A percentile compares a stretch with the other conserved stretches of the same genome.
These are phyloP conservation scores for Talaromyces sp. DNA, from an alignment of 2,329 filamentous ascomycete genomes.

Conservation along the genomic window DNA sequence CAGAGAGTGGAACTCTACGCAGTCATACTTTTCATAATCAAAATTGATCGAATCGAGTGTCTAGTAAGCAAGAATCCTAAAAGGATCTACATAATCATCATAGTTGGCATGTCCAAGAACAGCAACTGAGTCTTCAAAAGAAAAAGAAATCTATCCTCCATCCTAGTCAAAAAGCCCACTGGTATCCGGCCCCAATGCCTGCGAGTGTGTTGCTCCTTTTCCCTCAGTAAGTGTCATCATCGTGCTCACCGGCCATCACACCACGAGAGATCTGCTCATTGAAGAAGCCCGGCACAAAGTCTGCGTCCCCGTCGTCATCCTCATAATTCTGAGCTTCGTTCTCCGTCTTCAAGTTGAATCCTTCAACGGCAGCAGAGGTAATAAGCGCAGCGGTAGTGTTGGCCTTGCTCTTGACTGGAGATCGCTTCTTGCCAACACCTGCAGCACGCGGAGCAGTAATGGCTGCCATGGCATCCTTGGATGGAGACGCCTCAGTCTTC, in stretches of 20 bases:
- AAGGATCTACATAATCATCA: neutral
- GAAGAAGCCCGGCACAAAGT: neutral
- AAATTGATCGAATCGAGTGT: neutral
- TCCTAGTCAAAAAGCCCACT: neutral
- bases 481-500: neutral
- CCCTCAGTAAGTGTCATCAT: neutral
- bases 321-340: neutral
- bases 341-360: neutral
- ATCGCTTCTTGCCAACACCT: conserved; percentile 2
- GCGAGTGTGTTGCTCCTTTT: neutral
- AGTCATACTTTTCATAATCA: neutral
- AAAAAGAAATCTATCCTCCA: neutral
- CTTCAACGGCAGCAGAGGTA: neutral
- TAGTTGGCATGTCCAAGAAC: neutral
- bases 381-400: neutral
- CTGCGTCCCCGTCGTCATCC: neutral
- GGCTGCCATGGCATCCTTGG: neutral
- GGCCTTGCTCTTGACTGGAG: neutral
- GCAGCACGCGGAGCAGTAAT: neutral
- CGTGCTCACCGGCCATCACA: neutral
- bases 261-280: neutral
- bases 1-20: neutral
- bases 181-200: neutral
- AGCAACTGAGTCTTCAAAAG: neutral
- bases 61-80: neutral